Conservation (phyloP, 1,284 basidiomycete genomes). For the Apiotrichum montevideense region DNA sequence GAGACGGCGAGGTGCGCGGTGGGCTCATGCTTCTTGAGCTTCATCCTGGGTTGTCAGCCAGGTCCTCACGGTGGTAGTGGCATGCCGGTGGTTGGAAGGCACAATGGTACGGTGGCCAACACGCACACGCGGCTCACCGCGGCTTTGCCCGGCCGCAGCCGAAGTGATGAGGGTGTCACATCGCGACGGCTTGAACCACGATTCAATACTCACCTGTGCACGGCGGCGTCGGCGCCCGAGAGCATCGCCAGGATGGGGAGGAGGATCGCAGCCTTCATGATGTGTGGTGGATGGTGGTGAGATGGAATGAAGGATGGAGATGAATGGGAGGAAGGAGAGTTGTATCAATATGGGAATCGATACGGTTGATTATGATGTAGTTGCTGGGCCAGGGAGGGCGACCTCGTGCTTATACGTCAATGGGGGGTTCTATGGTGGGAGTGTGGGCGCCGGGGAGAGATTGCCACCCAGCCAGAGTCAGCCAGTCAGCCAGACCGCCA, state of each 20-base stretch:
- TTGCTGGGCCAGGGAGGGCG: no score
- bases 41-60: slow-evolving; percentile 51
- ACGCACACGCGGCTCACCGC: slow-evolving; percentile 26
- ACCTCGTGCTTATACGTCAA: no score
- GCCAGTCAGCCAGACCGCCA: no score
- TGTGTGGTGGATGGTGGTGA: slow-evolving; percentile 24
- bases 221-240: slow-evolving; percentile 39
- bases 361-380: no score
- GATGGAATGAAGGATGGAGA: slow-evolving; percentile 4
- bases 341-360: not conserved
- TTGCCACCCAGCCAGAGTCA: no score
- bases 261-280: slow-evolving; percentile 61
- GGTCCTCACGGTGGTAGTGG: not conserved
- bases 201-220: slow-evolving; percentile 35
- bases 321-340: slow-evolving; percentile 13
- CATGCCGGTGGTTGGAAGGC: no score
- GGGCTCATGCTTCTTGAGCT: slow-evolving; percentile 69
- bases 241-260: slow-evolving; percentile 64
- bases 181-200: no score
- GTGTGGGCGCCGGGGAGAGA: no score
- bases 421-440: no score
- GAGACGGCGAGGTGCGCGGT: slow-evolving; percentile 49
- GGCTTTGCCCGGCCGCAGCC: no score
- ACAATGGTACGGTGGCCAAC: no score
- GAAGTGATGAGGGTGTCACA: not conserved